Percentiles rank a stretch among this genome's conserved stretches.
These are phyloP conservation scores for Tetrahymena elliotti DNA, from an alignment of 73 alveolate genomes.

Conservation along the genomic window DNA sequence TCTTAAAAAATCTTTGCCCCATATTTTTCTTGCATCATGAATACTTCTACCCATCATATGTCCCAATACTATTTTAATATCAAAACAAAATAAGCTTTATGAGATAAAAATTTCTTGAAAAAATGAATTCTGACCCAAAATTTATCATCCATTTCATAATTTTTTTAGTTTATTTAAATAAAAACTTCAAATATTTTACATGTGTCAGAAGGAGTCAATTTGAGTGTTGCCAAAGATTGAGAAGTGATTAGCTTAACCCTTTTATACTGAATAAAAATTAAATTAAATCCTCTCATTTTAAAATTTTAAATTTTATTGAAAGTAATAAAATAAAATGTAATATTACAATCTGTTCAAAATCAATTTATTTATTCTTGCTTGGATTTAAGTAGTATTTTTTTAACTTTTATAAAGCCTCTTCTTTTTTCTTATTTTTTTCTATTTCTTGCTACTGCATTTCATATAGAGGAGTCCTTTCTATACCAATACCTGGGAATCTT, in stretches of 20 bases:
- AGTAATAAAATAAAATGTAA: not conserved
- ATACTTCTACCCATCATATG: not conserved
- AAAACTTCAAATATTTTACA: not conserved
- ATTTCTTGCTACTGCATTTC: not conserved
- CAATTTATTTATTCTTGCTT: not conserved
- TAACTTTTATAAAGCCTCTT: not conserved
- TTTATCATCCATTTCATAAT: no score
- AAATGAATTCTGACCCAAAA: no score
- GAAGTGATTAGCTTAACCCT: not conserved
- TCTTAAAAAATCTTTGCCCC: not conserved
- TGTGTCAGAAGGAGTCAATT: not conserved
- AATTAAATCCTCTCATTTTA: not conserved
- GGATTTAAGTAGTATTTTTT: not conserved
- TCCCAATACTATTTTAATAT: not conserved
- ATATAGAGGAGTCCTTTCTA: not conserved
- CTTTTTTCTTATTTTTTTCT: not conserved
- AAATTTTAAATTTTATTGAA: not conserved
- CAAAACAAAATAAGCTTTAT: no score
- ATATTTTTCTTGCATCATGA: not conserved
- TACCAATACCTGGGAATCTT: not conserved
- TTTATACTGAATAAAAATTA: not conserved
- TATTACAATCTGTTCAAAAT: not conserved
- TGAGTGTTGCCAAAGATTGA: not conserved
- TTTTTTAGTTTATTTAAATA: no score
- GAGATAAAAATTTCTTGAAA: no score